These are phyloP conservation scores for Haplosporangium sp. DNA, from an alignment of 371 early-diverging fungal genomes.

Conservation along the genomic window DNA sequence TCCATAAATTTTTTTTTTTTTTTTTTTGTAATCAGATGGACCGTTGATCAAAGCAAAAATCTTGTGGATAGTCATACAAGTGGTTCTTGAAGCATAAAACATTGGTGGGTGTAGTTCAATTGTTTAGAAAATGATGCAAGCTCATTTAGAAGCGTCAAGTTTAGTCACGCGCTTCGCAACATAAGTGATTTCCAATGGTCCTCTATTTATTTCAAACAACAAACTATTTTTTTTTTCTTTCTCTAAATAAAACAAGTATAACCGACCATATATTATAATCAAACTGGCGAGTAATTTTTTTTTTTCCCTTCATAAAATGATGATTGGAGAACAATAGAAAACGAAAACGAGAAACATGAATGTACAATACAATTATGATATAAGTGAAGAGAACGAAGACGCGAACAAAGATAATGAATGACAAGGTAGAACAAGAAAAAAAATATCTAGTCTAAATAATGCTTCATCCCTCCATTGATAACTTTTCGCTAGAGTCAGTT, in stretches of 20 bases:
- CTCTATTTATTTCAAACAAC: too few relatives aligned
- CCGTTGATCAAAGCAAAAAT: slow-evolving; percentile 49
- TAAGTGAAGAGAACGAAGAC: not conserved
- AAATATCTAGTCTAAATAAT: not conserved
- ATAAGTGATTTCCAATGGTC: too few relatives aligned
- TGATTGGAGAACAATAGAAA: not conserved
- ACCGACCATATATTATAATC: too few relatives aligned
- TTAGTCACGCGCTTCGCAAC: too few relatives aligned
- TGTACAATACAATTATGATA: not conserved
- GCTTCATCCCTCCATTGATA: slow-evolving; percentile 4
- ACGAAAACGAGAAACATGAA: not conserved
- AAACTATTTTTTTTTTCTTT: too few relatives aligned
- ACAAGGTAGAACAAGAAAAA: not conserved
- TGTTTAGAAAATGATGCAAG: too few relatives aligned
- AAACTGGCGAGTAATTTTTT: too few relatives aligned
- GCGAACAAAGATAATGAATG: not conserved
- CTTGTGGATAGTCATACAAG: slow-evolving; percentile 59
- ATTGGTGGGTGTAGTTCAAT: too few relatives aligned
- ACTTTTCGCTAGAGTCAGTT: slow-evolving; percentile 5
- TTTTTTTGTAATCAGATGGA: slow-evolving; percentile 10
- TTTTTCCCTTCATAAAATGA: too few relatives aligned
- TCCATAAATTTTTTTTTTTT: slow-evolving; percentile 32
- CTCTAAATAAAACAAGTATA: too few relatives aligned
- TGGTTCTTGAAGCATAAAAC: too few relatives aligned
- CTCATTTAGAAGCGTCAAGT: too few relatives aligned